Conservation (phyloP, 352 stramenopile species). For the Phytophthora hibernalis region DNA sequence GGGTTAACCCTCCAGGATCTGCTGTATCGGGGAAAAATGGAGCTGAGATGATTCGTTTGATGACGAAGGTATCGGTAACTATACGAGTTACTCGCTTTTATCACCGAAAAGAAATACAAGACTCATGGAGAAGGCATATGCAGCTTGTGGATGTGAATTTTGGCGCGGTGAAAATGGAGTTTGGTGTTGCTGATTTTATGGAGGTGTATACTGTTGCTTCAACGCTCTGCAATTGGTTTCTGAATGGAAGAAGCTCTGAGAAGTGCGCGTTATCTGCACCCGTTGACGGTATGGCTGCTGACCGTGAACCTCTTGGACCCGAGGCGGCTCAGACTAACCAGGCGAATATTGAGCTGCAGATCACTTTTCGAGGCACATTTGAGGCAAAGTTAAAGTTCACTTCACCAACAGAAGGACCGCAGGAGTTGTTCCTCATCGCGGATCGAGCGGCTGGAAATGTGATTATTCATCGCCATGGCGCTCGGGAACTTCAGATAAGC, state of each 20-base stretch:
- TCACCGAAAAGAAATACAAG: slow-evolving; percentile 43
- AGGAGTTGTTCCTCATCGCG: slow-evolving; percentile 45
- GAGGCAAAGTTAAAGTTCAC: slow-evolving; percentile 52
- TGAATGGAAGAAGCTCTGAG: slow-evolving; percentile 17
- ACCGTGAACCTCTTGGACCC: slow-evolving; percentile 12
- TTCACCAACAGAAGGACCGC: slow-evolving; percentile 43
- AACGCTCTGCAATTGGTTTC: slow-evolving; percentile 35
- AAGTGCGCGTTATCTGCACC: slow-evolving; percentile 15
- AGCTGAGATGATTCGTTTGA: slow-evolving; percentile 21
- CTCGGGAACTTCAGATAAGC: slow-evolving; percentile 59
- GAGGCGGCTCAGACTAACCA: slow-evolving; percentile 1
- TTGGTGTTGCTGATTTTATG: slow-evolving; percentile 47
- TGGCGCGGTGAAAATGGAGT: slow-evolving; percentile 52
- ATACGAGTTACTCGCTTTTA: slow-evolving; percentile 68
- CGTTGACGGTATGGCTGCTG: slow-evolving; percentile 27
- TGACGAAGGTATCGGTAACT: slow-evolving; percentile 54
- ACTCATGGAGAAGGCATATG: slow-evolving; percentile 60
- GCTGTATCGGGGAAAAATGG: neutral
- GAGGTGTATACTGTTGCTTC: slow-evolving; percentile 37
- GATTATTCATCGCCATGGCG: slow-evolving; percentile 52
- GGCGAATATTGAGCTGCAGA: slow-evolving; percentile 58
- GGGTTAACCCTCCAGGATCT: slow-evolving; percentile 19
- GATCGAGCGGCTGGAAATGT: slow-evolving; percentile 57
- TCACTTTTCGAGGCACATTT: slow-evolving; percentile 58
- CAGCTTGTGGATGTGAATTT: slow-evolving; percentile 68